Base-by-base conservation (phyloP, 2,329 filamentous ascomycete genomes). In the Purpureocillium takamizusanense region DNA sequence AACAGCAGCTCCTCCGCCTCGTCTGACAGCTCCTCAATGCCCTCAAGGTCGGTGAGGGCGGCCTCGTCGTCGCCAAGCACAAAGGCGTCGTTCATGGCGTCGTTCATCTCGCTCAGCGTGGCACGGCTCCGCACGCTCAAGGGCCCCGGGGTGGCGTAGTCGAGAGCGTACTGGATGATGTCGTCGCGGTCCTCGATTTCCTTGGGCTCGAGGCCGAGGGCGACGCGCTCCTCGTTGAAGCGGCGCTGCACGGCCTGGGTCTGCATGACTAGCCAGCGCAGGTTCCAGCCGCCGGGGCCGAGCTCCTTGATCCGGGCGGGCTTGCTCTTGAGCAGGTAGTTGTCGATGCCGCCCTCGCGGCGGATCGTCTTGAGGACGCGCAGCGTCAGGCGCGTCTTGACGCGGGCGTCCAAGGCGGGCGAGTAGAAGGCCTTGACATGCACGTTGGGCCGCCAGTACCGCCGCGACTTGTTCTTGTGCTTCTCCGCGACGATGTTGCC, bases 201-300 rank as follows among this genome's bases (percentile, higher is more conserved):
- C 45, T 51, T 59, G 13, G 61, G 60, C 36, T 59, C 51, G 42
- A 95, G 54, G 0, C 86, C 85, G 36, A 92, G 58, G 15, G 65
- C 65, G 41, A 68, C 63, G 43, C 87, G 70, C 66, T 95, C 72
- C 36, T 64, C 57, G 31, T 73, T 72, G 54, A 88, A 85, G 47
- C 75, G 69, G 48, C 74, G 72, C 57, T 80, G 78, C 36, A 94
- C 74, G 15, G 65, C 63, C 1, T 54, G 53, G 4, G 80, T 88
- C 66, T 90, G 86, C 81, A 95, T 87, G 44, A 98, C 69, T 45
- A 85, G 76, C 85, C 88, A 95, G 47, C 92, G 72, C 53, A 98
- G 66, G 51, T 81, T 78, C 92, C 92, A 98, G 7, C 92, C 92
- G 47, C 83, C 83, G 37, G 90, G 79, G 5, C 92, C 92, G 41